Percentiles rank a stretch among this genome's conserved stretches.
Evolutionary conservation across 495 filamentous ascomycete genomes (phyloP).

Genomic region (Thozetella sp.): DNA sequence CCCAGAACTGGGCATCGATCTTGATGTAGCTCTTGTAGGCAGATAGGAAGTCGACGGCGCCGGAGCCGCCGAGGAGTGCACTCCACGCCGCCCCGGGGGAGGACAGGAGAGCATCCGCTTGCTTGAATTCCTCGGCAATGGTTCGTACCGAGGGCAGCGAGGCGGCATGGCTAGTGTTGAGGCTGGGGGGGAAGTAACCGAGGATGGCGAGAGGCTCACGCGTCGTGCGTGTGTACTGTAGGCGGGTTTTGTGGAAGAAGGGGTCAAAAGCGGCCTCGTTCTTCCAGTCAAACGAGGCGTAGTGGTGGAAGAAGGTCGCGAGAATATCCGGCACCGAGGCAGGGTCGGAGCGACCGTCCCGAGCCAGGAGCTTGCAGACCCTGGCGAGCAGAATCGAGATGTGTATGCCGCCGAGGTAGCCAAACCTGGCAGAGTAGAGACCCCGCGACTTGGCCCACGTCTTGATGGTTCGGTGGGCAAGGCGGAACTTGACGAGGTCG

Average conservation of each 20-base stretch:
- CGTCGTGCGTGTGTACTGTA: conserved; percentile 45
- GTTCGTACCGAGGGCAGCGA: conserved; percentile 45
- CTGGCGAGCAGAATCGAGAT: conserved; percentile 56
- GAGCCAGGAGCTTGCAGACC: conserved; percentile 49
- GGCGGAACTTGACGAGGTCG: conserved; percentile 47
- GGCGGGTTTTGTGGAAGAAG: conserved; percentile 36
- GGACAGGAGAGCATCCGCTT: conserved; percentile 35
- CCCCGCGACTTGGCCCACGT: conserved; percentile 57
- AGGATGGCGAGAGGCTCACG: conserved; percentile 59
- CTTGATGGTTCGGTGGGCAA: conserved; percentile 53
- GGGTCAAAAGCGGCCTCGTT: conserved; percentile 52
- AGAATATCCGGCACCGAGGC: conserved; percentile 42
- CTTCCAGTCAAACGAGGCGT: conserved; percentile 55
- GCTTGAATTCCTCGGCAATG: conserved; percentile 49
- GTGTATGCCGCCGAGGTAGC: conserved; percentile 59
- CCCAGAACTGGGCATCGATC: conserved; percentile 60
- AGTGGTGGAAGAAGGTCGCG: conserved; percentile 58
- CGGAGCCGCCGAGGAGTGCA: conserved; percentile 27
- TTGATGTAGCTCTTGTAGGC: conserved; percentile 49
- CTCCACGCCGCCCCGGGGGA: conserved; percentile 37
- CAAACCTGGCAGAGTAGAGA: conserved; percentile 58
- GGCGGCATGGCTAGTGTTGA: conserved; percentile 54
- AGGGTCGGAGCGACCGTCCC: background rate
- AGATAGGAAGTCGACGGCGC: conserved; percentile 41
- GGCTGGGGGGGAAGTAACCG: conserved; percentile 50